A percentile compares a stretch with the other conserved stretches of the same genome.
These are phyloP conservation scores for Hypomyces rosellus DNA, from an alignment of 2,329 filamentous ascomycete genomes.

Conservation along the genomic window DNA sequence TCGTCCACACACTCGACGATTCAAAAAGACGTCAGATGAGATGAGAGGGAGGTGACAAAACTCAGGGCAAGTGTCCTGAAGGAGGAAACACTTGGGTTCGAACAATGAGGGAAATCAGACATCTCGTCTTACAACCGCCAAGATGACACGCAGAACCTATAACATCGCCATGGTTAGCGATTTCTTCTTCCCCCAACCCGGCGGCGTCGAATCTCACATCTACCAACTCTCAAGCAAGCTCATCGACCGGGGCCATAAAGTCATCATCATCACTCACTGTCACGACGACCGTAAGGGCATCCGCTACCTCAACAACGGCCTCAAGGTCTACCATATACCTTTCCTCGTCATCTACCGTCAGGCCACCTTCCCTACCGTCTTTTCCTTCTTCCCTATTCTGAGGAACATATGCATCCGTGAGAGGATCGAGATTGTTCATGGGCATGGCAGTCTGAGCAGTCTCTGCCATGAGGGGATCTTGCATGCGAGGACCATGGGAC, in stretches of 20 bases:
- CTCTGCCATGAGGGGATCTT: slow-evolving; percentile 92
- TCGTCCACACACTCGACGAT: no score
- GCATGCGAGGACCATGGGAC: slow-evolving; percentile 90
- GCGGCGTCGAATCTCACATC: slow-evolving; percentile 95
- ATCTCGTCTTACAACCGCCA: slow-evolving; percentile 18
- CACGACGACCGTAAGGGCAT: slow-evolving; percentile 88
- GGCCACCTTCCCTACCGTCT: slow-evolving; percentile 90
- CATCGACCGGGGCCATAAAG: slow-evolving; percentile 94
- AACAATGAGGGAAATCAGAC: no score
- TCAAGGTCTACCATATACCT: slow-evolving; percentile 97
- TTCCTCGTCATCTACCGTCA: slow-evolving; percentile 95
- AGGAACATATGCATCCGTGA: slow-evolving; percentile 93
- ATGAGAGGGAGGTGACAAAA: not conserved
- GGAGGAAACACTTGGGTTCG: not conserved
- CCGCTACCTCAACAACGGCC: slow-evolving; percentile 90
- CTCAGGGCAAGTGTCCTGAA: not conserved
- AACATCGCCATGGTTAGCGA: slow-evolving; percentile 92
- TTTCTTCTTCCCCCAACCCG: slow-evolving; percentile 98
- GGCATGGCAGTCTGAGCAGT: slow-evolving; percentile 89
- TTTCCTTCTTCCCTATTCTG: slow-evolving; percentile 97
- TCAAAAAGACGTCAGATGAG: not conserved
- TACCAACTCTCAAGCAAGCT: slow-evolving; percentile 96
- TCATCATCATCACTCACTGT: slow-evolving; percentile 94
- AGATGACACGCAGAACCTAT: slow-evolving; percentile 52
- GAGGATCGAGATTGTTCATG: slow-evolving; percentile 93